phyloP scores from a whole-genome alignment of 1,139 yeast genomes.

The Geotrichum armillariae region DNA sequence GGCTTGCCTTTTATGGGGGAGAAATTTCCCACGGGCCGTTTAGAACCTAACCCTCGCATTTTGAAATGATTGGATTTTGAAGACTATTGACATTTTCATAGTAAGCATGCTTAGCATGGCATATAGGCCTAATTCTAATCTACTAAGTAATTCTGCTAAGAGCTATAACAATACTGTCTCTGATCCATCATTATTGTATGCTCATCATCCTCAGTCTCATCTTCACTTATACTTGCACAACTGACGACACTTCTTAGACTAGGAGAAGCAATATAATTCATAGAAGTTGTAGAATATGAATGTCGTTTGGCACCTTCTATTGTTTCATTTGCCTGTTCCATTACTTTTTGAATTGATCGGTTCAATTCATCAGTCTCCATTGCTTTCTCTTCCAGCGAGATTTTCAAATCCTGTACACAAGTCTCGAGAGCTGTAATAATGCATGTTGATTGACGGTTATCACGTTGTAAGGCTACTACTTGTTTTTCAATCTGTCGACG shows the following conservation, averaged over 20 bases:
- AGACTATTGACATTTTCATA: too few relatives aligned
- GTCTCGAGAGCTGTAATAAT: constrained; percentile 34
- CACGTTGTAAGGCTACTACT: constrained; percentile 32
- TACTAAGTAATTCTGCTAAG: too few relatives aligned
- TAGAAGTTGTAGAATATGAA: too few relatives aligned
- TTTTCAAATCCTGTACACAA: constrained; percentile 38
- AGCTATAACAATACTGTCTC: too few relatives aligned
- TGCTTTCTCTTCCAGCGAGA: constrained; percentile 40
- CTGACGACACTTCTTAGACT: too few relatives aligned
- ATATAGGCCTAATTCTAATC: too few relatives aligned
- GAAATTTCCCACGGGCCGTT: background rate
- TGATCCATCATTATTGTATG: too few relatives aligned
- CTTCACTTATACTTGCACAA: too few relatives aligned
- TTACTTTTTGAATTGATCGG: constrained; percentile 36
- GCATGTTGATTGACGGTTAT: constrained; percentile 31
- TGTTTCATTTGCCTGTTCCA: constrained; percentile 38
- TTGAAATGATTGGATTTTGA: background rate
- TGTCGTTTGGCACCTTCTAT: constrained; percentile 37
- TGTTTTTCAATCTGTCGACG: constrained; percentile 29
- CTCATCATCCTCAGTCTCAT: too few relatives aligned
- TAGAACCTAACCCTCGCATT: background rate
- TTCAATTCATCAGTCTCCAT: constrained; percentile 41
- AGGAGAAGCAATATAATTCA: too few relatives aligned
- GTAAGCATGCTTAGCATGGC: too few relatives aligned
- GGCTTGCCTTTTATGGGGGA: background rate